phyloP scores from a whole-genome alignment of 495 filamentous ascomycete genomes.

The Penicillium goetzii region DNA sequence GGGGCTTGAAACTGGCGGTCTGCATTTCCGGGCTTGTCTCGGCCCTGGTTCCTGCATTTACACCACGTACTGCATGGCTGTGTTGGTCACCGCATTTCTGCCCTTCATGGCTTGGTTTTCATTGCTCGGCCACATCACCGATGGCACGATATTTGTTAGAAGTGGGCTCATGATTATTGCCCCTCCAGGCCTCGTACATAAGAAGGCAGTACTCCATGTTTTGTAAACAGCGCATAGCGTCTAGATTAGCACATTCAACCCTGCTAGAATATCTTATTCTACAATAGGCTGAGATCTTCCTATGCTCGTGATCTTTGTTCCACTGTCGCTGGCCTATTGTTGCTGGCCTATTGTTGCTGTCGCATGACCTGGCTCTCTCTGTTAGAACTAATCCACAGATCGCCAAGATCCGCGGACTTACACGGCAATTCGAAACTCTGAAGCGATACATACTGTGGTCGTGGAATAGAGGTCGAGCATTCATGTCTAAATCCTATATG shows the following conservation, averaged over 20 bases:
- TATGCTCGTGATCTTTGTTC: not conserved
- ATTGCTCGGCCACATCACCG: not conserved
- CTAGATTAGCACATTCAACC: not conserved
- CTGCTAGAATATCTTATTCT: not conserved
- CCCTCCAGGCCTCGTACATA: not conserved
- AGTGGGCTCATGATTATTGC: conserved; percentile 1
- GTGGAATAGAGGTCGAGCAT: not conserved
- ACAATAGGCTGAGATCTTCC: not conserved
- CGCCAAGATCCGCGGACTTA: not conserved
- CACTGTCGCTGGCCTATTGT: not conserved
- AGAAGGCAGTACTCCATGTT: not conserved
- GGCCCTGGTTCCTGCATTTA: conserved; percentile 3
- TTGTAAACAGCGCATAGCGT: not conserved
- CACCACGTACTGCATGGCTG: not conserved
- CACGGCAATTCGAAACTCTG: not conserved
- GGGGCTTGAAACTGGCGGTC: conserved; percentile 21
- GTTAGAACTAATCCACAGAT: not conserved
- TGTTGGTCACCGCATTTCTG: conserved; percentile 1
- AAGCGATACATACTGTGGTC: not conserved
- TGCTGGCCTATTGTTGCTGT: too few relatives aligned
- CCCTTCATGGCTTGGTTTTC: not conserved
- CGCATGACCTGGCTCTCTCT: not conserved
- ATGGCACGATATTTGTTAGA: not conserved
- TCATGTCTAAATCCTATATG: too few relatives aligned
- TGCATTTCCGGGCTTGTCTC: conserved; percentile 6